Evolutionary conservation across 1,139 yeast genomes (phyloP).

Genomic region (Candida buenavistaensis): DNA sequence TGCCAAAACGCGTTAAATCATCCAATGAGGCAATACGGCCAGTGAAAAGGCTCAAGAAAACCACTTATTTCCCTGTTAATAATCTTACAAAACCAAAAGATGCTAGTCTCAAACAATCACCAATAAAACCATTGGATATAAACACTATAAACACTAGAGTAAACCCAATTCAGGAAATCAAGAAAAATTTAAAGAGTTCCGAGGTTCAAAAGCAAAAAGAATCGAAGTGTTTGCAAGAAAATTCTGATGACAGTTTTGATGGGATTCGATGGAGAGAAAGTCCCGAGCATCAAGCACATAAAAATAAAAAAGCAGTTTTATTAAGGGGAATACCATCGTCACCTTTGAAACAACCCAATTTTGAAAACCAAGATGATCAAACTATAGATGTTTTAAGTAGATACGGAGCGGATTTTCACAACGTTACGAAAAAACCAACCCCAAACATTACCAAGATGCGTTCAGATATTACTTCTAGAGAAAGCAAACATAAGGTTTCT

Average conservation of each 20-base stretch:
- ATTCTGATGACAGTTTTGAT: conserved; percentile 49
- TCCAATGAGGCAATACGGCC: conserved; percentile 14
- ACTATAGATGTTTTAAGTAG: conserved; percentile 39
- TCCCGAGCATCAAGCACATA: conserved; percentile 17
- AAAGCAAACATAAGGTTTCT: conserved; percentile 5
- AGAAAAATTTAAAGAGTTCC: background rate
- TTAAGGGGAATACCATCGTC: conserved; percentile 24
- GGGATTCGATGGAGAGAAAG: conserved; percentile 45
- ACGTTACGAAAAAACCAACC: conserved; percentile 20
- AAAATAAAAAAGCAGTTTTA: conserved; percentile 12
- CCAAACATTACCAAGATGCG: conserved; percentile 25
- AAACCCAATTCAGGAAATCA: conserved; percentile 11
- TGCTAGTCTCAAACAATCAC: background rate
- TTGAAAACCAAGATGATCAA: conserved; percentile 21
- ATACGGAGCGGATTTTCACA: conserved; percentile 35
- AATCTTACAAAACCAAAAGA: conserved; percentile 11
- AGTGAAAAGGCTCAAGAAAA: conserved; percentile 24
- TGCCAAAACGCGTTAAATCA: no score
- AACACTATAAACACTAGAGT: conserved; percentile 7
- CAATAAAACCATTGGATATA: conserved; percentile 9
- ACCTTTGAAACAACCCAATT: conserved; percentile 29
- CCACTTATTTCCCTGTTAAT: conserved; percentile 41
- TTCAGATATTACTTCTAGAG: conserved; percentile 24
- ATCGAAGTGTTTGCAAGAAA: conserved; percentile 22
- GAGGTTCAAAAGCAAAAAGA: conserved; percentile 3